Evolutionary conservation across 495 filamentous ascomycete species (phyloP).

Genomic region (Hypoxylon subgilvum): DNA sequence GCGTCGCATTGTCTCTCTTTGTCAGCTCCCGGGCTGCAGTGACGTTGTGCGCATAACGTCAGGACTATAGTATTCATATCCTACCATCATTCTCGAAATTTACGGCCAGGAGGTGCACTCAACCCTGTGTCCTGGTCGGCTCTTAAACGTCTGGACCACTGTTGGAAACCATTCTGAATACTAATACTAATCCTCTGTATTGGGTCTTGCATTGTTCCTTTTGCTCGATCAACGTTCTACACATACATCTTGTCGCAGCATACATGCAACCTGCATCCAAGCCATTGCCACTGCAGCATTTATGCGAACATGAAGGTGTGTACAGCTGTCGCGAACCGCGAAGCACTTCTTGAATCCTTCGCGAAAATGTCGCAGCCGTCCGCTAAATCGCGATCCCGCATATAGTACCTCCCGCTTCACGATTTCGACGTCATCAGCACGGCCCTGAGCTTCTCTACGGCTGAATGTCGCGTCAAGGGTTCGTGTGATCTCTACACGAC

Average conservation of each 20-base stretch:
- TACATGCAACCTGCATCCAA: slow-evolving; percentile 16
- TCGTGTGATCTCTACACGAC: slow-evolving; percentile 96
- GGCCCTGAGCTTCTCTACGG: slow-evolving; percentile 91
- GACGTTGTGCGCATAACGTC: slow-evolving; percentile 15
- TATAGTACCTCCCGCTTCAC: slow-evolving; percentile 85
- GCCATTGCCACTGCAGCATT: slow-evolving; percentile 15
- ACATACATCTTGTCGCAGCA: slow-evolving; percentile 8
- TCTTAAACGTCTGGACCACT: not conserved
- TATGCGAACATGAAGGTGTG: slow-evolving; percentile 50
- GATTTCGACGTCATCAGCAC: slow-evolving; percentile 86
- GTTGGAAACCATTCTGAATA: not conserved
- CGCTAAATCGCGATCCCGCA: slow-evolving; percentile 7
- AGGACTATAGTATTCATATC: slow-evolving; percentile 23
- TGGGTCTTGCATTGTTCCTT: not conserved
- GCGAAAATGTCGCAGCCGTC: not conserved
- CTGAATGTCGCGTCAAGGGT: slow-evolving; percentile 85
- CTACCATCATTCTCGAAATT: not conserved
- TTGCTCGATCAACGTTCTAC: not conserved
- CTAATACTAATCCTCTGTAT: not conserved
- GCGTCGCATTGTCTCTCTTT: slow-evolving; percentile 16
- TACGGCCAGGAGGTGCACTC: slow-evolving; percentile 9
- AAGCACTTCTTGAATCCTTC: not conserved
- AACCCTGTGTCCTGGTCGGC: not conserved
- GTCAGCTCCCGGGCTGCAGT: slow-evolving; percentile 10
- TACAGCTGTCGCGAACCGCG: not conserved